Percentiles rank a stretch among this genome's conserved stretches.
These are phyloP conservation scores for Harrya chromipes DNA, from an alignment of 768 basidiomycete species.

Conservation along the genomic window DNA sequence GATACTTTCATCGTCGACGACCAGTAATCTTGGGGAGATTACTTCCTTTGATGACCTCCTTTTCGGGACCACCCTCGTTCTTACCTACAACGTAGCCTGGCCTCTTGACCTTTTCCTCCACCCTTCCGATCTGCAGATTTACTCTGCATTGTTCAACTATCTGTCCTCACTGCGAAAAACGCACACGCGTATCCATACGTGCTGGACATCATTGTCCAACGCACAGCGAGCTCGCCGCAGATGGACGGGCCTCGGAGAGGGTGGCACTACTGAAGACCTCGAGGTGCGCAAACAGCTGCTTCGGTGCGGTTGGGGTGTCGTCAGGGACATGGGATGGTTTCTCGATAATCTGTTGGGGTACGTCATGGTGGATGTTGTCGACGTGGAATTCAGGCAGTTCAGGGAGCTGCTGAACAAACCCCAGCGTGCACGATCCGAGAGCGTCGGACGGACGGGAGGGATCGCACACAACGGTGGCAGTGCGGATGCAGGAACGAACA, in stretches of 20 bases:
- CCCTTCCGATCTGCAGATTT: slow-evolving; percentile 66
- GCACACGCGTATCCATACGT: slow-evolving; percentile 72
- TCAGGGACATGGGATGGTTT: slow-evolving; percentile 90
- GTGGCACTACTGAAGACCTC: slow-evolving; percentile 72
- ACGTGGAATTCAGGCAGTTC: slow-evolving; percentile 74
- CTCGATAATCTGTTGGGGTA: slow-evolving; percentile 80
- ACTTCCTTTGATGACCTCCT: slow-evolving; percentile 70
- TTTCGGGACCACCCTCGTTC: slow-evolving; percentile 71
- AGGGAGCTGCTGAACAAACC: slow-evolving; percentile 50
- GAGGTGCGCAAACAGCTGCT: slow-evolving; percentile 61
- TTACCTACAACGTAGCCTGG: slow-evolving; percentile 77
- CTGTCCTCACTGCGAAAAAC: slow-evolving; percentile 82
- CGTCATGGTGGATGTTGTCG: slow-evolving; percentile 88
- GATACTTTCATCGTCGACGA: slow-evolving; percentile 41
- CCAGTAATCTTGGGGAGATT: slow-evolving; percentile 35
- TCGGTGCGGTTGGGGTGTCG: slow-evolving; percentile 82
- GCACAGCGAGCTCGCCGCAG: slow-evolving; percentile 78
- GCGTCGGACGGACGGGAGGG: slow-evolving; percentile 10
- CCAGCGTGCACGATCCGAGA: slow-evolving; percentile 20
- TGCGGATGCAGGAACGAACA: slow-evolving; percentile 21
- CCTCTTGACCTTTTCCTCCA: slow-evolving; percentile 89
- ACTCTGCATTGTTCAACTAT: slow-evolving; percentile 77
- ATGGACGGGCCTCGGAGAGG: slow-evolving; percentile 87
- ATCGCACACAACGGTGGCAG: slow-evolving; percentile 2
- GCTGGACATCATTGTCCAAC: slow-evolving; percentile 85